These are phyloP conservation scores for Chrysanthemum makinoi DNA, from an alignment of 129 eudicot species.

Conservation along the genomic window DNA sequence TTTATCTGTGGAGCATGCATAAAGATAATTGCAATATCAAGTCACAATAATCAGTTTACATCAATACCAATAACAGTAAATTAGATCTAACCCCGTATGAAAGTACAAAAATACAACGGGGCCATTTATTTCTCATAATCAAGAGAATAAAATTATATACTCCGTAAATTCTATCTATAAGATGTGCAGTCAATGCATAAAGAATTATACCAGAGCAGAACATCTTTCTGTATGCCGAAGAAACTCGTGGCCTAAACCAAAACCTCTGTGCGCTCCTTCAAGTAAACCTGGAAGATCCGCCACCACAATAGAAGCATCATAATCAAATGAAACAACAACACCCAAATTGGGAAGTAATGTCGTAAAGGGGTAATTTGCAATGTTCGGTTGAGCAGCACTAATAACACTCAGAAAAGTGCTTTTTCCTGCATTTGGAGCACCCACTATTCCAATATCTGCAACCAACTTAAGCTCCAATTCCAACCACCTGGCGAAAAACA, in stretches of 20 bases:
- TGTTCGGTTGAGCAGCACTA: conserved; percentile 89
- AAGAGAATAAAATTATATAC: too few species aligned
- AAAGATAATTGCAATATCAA: too few species aligned
- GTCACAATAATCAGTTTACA: too few species aligned
- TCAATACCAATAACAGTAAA: too few species aligned
- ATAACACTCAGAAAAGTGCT: conserved; percentile 83
- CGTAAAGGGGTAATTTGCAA: conserved; percentile 94
- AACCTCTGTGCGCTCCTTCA: conserved; percentile 97
- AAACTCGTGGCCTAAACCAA: conserved; percentile 94
- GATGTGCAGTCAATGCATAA: background rate
- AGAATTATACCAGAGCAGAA: conserved; percentile 74
- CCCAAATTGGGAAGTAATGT: conserved; percentile 92
- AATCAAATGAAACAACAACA: conserved; percentile 73
- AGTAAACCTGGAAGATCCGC: conserved; percentile 97
- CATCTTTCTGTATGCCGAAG: conserved; percentile 96
- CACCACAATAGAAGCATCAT: conserved; percentile 79
- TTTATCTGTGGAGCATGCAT: too few species aligned
- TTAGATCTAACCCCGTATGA: too few species aligned
- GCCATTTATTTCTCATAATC: too few species aligned
- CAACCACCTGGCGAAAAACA: conserved; percentile 73
- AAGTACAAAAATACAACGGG: too few species aligned
- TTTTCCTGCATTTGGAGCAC: conserved; percentile 97
- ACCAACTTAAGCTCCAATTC: conserved; percentile 96
- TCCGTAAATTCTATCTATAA: too few species aligned
- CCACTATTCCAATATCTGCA: conserved; percentile 96